These are phyloP conservation scores for Xylaria sp. DNA, from an alignment of 2,329 filamentous ascomycete species.

Conservation along the genomic window DNA sequence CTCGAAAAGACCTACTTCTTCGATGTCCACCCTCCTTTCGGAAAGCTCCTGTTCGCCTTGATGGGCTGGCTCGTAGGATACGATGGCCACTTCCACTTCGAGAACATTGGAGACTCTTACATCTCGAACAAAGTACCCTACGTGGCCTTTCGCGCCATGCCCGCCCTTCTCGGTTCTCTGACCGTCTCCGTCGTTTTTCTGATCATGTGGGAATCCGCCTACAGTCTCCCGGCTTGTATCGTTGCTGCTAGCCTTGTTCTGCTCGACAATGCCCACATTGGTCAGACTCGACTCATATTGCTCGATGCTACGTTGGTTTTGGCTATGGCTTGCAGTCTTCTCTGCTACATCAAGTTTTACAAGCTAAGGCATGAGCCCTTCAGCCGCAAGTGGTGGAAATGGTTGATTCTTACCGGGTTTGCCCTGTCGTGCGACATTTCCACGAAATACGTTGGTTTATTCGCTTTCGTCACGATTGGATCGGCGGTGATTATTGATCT, in stretches of 20 bases:
- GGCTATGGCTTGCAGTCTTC: conserved; percentile 93
- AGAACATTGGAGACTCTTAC: conserved; percentile 99
- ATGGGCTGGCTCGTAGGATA: conserved; percentile 98
- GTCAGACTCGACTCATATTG: conserved; percentile 93
- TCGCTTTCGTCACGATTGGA: conserved; percentile 97
- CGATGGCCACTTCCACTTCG: conserved; percentile 96
- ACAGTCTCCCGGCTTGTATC: conserved; percentile 91
- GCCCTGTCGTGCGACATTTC: conserved; percentile 97
- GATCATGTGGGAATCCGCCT: conserved; percentile 99
- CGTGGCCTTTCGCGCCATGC: conserved; percentile 93
- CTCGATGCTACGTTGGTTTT: conserved; percentile 94
- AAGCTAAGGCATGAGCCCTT: conserved; percentile 92
- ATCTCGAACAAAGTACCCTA: conserved; percentile 97
- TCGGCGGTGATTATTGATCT: conserved; percentile 93
- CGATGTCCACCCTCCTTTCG: conserved; percentile 98
- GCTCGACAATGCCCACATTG: conserved; percentile 97
- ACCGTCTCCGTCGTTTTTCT: conserved; percentile 94
- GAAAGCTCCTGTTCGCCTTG: conserved; percentile 96
- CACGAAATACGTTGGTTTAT: conserved; percentile 96
- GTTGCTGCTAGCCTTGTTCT: conserved; percentile 87
- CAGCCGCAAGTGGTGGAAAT: conserved; percentile 99
- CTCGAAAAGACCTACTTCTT: conserved; percentile 99
- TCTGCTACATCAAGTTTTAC: conserved; percentile 97
- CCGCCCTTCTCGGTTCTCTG: conserved; percentile 88
- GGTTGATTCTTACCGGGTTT: conserved; percentile 94